A percentile compares a stretch with the other conserved stretches of the same genome.
Evolutionary conservation across 1,284 basidiomycete genomes (phyloP).

Genomic region (Rhodotorula sp.): DNA sequence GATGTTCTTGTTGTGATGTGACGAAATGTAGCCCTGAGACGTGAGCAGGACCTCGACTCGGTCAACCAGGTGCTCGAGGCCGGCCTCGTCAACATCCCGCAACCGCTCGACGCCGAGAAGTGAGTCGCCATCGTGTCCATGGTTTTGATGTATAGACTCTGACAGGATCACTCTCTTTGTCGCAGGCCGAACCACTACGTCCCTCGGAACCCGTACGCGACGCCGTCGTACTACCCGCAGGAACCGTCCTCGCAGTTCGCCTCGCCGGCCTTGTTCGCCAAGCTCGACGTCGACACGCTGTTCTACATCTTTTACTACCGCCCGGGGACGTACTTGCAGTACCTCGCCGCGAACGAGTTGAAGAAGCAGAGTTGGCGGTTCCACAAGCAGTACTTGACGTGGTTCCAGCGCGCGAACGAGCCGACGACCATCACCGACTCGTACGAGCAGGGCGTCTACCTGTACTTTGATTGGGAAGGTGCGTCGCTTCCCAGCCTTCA

Average conservation of each 20-base stretch:
- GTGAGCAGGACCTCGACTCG: slow-evolving; percentile 73
- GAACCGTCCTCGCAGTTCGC: slow-evolving; percentile 75
- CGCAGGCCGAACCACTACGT: slow-evolving; percentile 91
- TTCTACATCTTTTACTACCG: slow-evolving; percentile 99
- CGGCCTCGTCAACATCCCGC: slow-evolving; percentile 81
- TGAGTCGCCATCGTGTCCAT: slow-evolving; percentile 51
- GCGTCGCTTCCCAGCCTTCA: not conserved
- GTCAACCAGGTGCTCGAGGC: slow-evolving; percentile 88
- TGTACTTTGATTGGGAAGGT: slow-evolving; percentile 36
- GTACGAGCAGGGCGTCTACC: slow-evolving; percentile 90
- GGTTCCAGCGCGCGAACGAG: slow-evolving; percentile 99
- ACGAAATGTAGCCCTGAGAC: slow-evolving; percentile 64
- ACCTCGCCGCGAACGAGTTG: slow-evolving; percentile 92
- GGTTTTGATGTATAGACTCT: slow-evolving; percentile 1
- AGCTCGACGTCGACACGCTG: slow-evolving; percentile 94
- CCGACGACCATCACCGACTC: slow-evolving; percentile 99
- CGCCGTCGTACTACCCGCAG: slow-evolving; percentile 95
- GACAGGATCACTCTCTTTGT: slow-evolving; percentile 11
- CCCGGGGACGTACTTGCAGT: slow-evolving; percentile 52
- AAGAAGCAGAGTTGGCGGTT: slow-evolving; percentile 99
- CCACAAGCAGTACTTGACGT: slow-evolving; percentile 98
- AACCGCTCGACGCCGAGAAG: slow-evolving; percentile 94
- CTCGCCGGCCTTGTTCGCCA: slow-evolving; percentile 81
- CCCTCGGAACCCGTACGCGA: slow-evolving; percentile 86
- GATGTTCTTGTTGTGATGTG: not conserved